Evolutionary conservation across 129 eudicot genomes (phyloP), one percentile per base, ranked within the genome.

Genomic region (Silybum marianum): DNA sequence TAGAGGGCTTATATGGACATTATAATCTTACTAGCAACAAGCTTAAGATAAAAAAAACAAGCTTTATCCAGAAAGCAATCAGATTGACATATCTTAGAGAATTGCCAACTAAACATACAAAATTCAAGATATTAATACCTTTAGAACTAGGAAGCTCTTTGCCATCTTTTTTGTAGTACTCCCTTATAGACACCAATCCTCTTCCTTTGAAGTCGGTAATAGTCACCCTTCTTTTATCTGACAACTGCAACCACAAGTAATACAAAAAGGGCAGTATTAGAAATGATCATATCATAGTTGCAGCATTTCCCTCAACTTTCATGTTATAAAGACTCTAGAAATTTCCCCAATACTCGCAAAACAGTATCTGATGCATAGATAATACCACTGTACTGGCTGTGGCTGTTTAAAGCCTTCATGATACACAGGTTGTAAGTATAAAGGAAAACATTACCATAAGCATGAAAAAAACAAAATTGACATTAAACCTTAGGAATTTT

Each of bases 141-240:
- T 95, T 95, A 63, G 93, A 42, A 72, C 93, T 78, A 54, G 99
- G 99, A 74, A 89, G 93, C 86, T 89, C 94, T 87, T 93, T 91
- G 85, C 95, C 97, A 75, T 88, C 98, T 80, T 78, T 95, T 23
- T 73, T 81, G 81, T 91, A 95, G 84, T 88, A 95, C 87, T 95
- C 99, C 87, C 99, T 93, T 39, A 95, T 89, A 10, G 99, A 95
- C 83, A 95, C 91, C 90, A 89, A 87, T 13, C 79, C 88, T 81
- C 76, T 95, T 58, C 99, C 98, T 82, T 66, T 91, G 54, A 95
- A 95, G 69, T 95, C 99, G 30, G 90, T 80, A 32, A 93, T 42
- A 13, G 97, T 95, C 81, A 95, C 98, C 80, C 97, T 88, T 86
- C 99, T 91, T 85, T 90, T 95, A 34, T 83, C 78, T 0, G 98